Evolutionary conservation across 2,329 filamentous ascomycete species (phyloP).

Genomic region (Lachnellula arida): DNA sequence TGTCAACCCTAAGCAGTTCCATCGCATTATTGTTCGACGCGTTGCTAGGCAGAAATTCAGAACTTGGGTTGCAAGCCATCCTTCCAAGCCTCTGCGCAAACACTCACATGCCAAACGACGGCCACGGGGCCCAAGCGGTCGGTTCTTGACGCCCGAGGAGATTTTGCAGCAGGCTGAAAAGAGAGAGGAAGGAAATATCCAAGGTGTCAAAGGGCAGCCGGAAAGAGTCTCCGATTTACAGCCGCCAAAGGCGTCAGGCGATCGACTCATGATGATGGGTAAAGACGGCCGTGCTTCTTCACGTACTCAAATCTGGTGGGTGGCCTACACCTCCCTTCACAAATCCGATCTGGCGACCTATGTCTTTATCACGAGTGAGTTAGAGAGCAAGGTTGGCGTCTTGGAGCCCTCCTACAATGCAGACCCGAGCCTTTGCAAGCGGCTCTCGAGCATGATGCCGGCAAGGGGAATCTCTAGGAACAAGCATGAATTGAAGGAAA

Average conservation of each 20-base stretch:
- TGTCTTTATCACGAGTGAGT: background rate
- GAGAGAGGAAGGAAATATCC: background rate
- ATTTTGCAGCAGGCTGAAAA: background rate
- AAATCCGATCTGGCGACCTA: background rate
- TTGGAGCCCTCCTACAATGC: background rate
- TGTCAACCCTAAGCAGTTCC: conserved; percentile 13
- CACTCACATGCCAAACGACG: background rate
- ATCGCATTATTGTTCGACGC: conserved; percentile 9
- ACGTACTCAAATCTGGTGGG: conserved; percentile 9
- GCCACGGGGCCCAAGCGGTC: background rate
- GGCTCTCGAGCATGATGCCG: background rate
- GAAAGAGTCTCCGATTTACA: background rate
- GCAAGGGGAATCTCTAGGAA: background rate
- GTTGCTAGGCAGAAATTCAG: conserved; percentile 2
- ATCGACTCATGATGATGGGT: background rate
- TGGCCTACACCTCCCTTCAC: conserved; percentile 6
- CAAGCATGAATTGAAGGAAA: background rate
- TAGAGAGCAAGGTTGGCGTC: background rate
- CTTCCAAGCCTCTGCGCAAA: background rate
- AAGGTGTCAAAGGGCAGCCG: background rate
- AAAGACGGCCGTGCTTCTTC: background rate
- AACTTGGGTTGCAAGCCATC: background rate
- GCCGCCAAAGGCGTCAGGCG: background rate
- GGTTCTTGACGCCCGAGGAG: background rate
- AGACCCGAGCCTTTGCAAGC: conserved; percentile 2